Base-by-base conservation (phyloP, 1,139 yeast genomes). In the Yamadazyma kanchanaburiensis region DNA sequence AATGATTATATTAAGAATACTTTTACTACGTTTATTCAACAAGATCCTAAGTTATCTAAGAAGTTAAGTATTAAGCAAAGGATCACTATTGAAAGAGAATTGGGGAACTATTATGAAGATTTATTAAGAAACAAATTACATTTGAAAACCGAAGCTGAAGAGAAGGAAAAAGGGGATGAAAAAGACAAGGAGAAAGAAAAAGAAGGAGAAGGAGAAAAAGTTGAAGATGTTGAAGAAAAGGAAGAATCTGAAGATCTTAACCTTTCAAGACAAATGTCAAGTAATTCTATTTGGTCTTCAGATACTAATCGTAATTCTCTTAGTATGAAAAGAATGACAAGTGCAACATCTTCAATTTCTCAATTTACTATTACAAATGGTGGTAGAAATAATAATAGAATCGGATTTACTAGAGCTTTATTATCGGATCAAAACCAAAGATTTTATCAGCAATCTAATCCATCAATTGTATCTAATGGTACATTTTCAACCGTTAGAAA, bases 1-100 rank as follows among this genome's bases (percentile, higher is more conserved):
- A 46, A 60, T 3, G 77, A 74, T 41, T 80, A 77, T 45, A 68
- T 79, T 28, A 62, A 62, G 25, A 80, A 79, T 51, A 78, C 87
- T 2, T 52, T 74, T 35, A 47, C 63, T 23, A 67, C 75, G 7
- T 66, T 64, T 38, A 48, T 58, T 24, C 65, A 61, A 35, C 69
- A 61, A 40, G 58, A 58, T 42, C 53, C 57, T 12, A 52, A 53
- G 36, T 53, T 52, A 30, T 39, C 32, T 32, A 43, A 40, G 19
- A 49, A 56, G 24, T 51, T 67, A 35, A 43, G 62, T 14, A 55
- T 68, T 26, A 65, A 59, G 39, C 72, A 68, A 37, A 55, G 65
- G 36, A 57, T 66, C 33, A 45, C 49, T 23, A 68, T 69, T 40
- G 75, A 69, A 43, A 55, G 64, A 26, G 73, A 67, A 44, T 62